Percentiles rank a stretch among this genome's conserved stretches.
Conservation (phyloP, 2,329 filamentous ascomycete species). For the Purpureocillium takamizusanense region DNA sequence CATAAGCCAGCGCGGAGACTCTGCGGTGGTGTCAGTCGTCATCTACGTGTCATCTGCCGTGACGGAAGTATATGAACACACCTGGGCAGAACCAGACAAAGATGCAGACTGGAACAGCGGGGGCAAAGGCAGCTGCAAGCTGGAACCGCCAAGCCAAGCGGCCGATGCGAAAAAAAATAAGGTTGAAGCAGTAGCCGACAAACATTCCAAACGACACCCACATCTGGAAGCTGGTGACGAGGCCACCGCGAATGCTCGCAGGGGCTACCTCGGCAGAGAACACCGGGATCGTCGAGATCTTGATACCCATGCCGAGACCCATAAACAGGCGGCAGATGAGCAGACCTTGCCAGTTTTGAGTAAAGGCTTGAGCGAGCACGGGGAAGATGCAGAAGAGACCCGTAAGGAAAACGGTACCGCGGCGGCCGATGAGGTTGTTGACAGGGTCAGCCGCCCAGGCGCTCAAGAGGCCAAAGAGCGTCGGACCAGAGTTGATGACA, state of each 20-base stretch:
- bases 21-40: conserved; percentile 13
- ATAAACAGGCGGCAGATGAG: conserved; percentile 32
- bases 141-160: conserved; percentile 52
- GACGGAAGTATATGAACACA: conserved; percentile 23
- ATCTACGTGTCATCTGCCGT: background rate
- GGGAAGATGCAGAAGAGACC: conserved; percentile 46
- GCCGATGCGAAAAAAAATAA: conserved; percentile 50
- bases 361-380: conserved; percentile 43
- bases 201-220: conserved; percentile 48
- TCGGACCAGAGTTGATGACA: conserved; percentile 38
- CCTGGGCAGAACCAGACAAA: conserved; percentile 48
- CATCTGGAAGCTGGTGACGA: conserved; percentile 42
- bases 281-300: conserved; percentile 37
- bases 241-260: conserved; percentile 35
- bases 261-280: conserved; percentile 42
- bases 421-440: conserved; percentile 16
- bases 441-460: conserved; percentile 27
- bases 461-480: conserved; percentile 11
- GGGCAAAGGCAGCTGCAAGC: conserved; percentile 53
- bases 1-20: conserved; percentile 57
- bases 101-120: conserved; percentile 49
- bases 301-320: conserved; percentile 51
- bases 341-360: conserved; percentile 42
- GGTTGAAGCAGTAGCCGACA: conserved; percentile 55
- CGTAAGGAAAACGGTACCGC: conserved; percentile 40